Evolutionary conservation across 495 filamentous ascomycete species (phyloP).

Genomic region (Xylaria venustula): DNA sequence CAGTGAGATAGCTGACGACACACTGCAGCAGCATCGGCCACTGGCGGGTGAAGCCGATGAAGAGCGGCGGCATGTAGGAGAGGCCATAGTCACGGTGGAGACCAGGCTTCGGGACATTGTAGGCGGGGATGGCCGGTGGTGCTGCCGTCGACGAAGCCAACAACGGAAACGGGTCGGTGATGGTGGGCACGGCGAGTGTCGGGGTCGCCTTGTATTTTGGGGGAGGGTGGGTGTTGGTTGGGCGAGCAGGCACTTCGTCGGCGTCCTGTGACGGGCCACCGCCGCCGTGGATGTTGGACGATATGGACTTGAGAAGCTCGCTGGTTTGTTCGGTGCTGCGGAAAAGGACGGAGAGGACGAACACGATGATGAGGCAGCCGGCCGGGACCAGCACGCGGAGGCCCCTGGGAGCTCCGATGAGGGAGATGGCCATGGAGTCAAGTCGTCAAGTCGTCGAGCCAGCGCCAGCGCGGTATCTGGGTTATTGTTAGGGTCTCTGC

Average conservation of each 20-base stretch:
- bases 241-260: slow-evolving; percentile 16
- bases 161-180: slow-evolving; percentile 27
- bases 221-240: slow-evolving; percentile 27
- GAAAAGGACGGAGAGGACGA: slow-evolving; percentile 23
- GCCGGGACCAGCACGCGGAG: slow-evolving; percentile 24
- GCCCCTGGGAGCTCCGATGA: slow-evolving; percentile 26
- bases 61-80: slow-evolving; percentile 44
- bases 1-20: slow-evolving; percentile 49
- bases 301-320: slow-evolving; percentile 25
- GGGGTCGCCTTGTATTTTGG: slow-evolving; percentile 36
- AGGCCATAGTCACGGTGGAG: slow-evolving; percentile 32
- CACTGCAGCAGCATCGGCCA: slow-evolving; percentile 52
- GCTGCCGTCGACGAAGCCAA: slow-evolving; percentile 21
- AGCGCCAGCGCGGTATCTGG: neutral
- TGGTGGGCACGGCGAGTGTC: slow-evolving; percentile 16
- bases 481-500: too few relatives aligned
- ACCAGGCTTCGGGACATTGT: slow-evolving; percentile 31
- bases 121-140: slow-evolving; percentile 33
- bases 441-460: neutral
- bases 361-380: slow-evolving; percentile 20
- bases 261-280: neutral
- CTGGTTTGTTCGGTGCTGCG: slow-evolving; percentile 13
- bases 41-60: slow-evolving; percentile 56
- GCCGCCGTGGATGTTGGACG: slow-evolving; percentile 9
- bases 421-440: slow-evolving; percentile 17